A percentile compares a stretch with the other conserved stretches of the same genome.
These are phyloP conservation scores for Bisporella sp. DNA, from an alignment of 2,329 filamentous ascomycete genomes.

Conservation along the genomic window DNA sequence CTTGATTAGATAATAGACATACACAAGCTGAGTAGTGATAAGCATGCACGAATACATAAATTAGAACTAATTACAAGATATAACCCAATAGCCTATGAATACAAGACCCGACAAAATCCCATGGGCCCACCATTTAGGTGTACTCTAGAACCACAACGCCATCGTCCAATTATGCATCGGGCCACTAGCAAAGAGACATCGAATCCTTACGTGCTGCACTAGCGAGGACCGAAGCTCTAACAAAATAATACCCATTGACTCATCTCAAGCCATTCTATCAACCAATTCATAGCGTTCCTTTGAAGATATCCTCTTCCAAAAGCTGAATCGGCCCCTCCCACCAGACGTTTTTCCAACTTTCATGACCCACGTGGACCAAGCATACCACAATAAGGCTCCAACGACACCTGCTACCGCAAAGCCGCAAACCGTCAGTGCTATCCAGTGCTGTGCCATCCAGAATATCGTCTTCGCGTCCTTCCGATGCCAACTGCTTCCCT, in stretches of 20 bases:
- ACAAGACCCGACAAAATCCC: no score
- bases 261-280: constrained; percentile 22
- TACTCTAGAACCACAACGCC: no score
- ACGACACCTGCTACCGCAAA: constrained; percentile 25
- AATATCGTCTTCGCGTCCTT: constrained; percentile 40
- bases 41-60: no score
- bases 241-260: not conserved
- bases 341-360: constrained; percentile 7
- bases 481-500: constrained; percentile 40
- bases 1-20: no score
- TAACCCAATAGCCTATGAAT: no score
- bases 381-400: constrained; percentile 19
- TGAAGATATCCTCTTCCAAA: constrained; percentile 14
- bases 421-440: constrained; percentile 29
- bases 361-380: constrained; percentile 23
- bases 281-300: constrained; percentile 25
- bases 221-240: constrained; percentile 17
- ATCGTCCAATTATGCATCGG: not conserved
- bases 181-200: not conserved
- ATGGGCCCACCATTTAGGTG: no score
- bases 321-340: constrained; percentile 6
- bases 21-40: no score
- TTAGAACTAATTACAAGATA: no score
- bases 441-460: constrained; percentile 39
- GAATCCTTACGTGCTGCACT: constrained; percentile 23